Base-by-base conservation (phyloP, 2,329 filamentous ascomycete genomes). In the Aspergillus brunneoviolaceus region DNA sequence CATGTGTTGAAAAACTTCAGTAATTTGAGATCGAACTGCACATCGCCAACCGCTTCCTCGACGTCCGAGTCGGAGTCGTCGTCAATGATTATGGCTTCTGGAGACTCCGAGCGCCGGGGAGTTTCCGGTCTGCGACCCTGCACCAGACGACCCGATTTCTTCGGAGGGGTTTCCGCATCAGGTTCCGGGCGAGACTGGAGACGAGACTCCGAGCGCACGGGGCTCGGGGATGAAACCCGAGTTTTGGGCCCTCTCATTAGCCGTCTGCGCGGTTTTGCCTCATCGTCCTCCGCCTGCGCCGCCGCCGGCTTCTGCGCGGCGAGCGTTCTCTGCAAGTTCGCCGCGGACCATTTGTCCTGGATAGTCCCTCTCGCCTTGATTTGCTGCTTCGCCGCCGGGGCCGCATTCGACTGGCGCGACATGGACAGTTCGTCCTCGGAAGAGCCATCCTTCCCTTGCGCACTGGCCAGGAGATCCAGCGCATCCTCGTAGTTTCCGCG, bases 1-100 rank as follows among this genome's bases (percentile, higher is more conserved):
- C 91, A 95, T 0, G 82, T 86, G 70, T 98, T 98, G 75, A 99
- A 87, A 69, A 92, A 96, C 7, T 87, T 83, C 29, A 98, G 80
- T 6, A 97, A 85, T 58, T 83, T 83, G 4, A 70, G 70, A 31
- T 86, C 81, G 47, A 85, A 72, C 19, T 59, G 51, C 31, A 76
- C 72, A 16, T 76, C 74, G 54, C 79, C 76, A 27, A 79, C 77
- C 49, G 78, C 62, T 21, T 73, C 72, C 23, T 75, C 77, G 27
- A 72, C 67, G 27, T 73, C 76, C 10, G 74, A 75, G 50, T 77
- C 78, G 5, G 76, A 79, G 49, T 80, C 79, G 14, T 81, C 80
- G 1, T 81, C 80, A 19, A 82, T 78, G 35, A 75, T 70, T 53
- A 73, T 63, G n/a, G 69, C 71, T 49, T 77, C 73, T 3, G 72